phyloP scores from a whole-genome alignment of 2,329 filamentous ascomycete genomes.

The Colletotrichum sp. region DNA sequence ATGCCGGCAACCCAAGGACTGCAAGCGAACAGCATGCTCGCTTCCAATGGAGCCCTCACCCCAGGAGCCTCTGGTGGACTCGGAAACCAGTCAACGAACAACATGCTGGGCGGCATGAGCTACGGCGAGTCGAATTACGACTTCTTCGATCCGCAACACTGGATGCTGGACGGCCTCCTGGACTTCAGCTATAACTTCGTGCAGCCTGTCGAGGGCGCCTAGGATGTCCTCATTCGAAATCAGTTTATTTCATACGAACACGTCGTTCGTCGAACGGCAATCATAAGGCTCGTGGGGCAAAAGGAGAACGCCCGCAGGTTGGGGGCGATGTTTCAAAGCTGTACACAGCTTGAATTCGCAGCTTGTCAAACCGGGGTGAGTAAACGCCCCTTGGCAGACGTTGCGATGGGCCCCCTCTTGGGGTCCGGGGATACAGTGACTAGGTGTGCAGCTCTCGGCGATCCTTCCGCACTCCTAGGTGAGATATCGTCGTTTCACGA shows the following conservation, averaged over 20 bases:
- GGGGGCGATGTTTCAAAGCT: slow-evolving; percentile 8
- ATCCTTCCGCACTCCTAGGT: slow-evolving; percentile 6
- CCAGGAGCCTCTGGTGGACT: slow-evolving; percentile 49
- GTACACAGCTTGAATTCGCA: background rate
- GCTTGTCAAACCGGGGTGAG: slow-evolving; percentile 13
- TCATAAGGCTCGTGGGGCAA: background rate
- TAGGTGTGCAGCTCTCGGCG: slow-evolving; percentile 14
- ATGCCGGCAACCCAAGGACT: slow-evolving; percentile 51
- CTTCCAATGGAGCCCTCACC: slow-evolving; percentile 57
- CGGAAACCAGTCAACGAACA: slow-evolving; percentile 30
- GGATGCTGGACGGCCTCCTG: slow-evolving; percentile 87
- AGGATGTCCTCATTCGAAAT: slow-evolving; percentile 16
- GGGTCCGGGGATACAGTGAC: slow-evolving; percentile 16
- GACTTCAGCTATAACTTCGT: slow-evolving; percentile 77
- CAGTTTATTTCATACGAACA: background rate
- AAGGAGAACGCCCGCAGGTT: background rate
- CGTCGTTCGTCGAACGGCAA: background rate
- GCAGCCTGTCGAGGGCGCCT: slow-evolving; percentile 58
- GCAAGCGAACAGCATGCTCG: slow-evolving; percentile 53
- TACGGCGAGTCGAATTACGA: slow-evolving; percentile 78
- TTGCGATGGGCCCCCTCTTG: slow-evolving; percentile 4
- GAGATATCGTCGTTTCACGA: background rate
- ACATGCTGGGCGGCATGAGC: slow-evolving; percentile 55
- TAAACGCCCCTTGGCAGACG: slow-evolving; percentile 16
- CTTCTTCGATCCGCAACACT: slow-evolving; percentile 91